Base-by-base conservation (phyloP, 148 eudicot species). In the Mesembryanthemum crystallinum region DNA sequence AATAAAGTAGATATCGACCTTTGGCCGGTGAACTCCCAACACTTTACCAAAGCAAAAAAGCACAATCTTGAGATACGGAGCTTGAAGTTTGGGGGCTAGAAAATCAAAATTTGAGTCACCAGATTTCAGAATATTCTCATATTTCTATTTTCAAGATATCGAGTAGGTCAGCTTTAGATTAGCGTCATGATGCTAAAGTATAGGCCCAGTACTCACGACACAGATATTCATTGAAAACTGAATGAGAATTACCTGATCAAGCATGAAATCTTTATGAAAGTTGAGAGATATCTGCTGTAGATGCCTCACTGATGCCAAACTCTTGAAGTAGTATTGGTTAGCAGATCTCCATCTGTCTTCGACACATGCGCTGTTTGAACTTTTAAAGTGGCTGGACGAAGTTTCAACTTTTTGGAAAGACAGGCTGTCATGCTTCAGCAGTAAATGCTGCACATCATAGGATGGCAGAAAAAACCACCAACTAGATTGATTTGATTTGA, bases 401-500 rank as follows among this genome's bases (percentile, higher is more conserved):
- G 74, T 76, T 52, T 76, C 71, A 29, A 32, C 33, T 64, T 83
- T 83, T 59, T 49, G 64, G 47, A 78, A 69, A 43, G 81, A 67
- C 60, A 62, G 54, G 64, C 67, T 64, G 39, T 80, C 83, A 73
- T 75, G 81, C 73, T 76, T 76, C 67, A 74, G 83, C 84, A 96
- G 81, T 84, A 96, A 90, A 89, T 96, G 98, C 66, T 82, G 75
- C 78, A 87, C 82, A 52, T 89, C 84, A 74, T 88, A 92, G 64
- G 98, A 89, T 73, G 99, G 97, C 83, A 88, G 86, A 82, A 89
- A 86, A 76, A 91, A 83, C 98, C 99, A 92, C 82, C 82, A 81
- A 59, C 63, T 76, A 63, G 91, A 81, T 54, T 84, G 81, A 58
- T 80, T 71, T 59, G 79, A 71, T 52, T 74, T 69, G 29, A 69